phyloP scores from a whole-genome alignment of 1,139 yeast species.

The Scheffersomyces titani region DNA sequence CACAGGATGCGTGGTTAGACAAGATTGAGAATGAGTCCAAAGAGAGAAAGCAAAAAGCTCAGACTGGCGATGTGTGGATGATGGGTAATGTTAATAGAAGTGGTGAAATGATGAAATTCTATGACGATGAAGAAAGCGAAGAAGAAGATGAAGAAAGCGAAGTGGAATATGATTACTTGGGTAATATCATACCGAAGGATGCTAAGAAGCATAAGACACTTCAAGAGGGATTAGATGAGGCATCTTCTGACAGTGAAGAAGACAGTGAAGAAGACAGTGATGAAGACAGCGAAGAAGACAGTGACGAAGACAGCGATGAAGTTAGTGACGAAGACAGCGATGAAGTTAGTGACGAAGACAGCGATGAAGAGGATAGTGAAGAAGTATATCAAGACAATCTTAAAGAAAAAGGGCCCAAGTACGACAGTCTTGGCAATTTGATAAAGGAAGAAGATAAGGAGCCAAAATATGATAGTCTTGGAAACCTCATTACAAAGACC shows the following conservation, averaged over 20 bases:
- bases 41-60: constrained; percentile 57
- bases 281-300: background rate
- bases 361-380: background rate
- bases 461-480: constrained; percentile 3
- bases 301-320: constrained; percentile 3
- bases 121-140: constrained; percentile 7
- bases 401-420: background rate
- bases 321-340: background rate
- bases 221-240: background rate
- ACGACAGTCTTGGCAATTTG: background rate
- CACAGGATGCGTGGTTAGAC: constrained; percentile 76
- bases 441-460: constrained; percentile 2
- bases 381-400: background rate
- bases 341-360: background rate
- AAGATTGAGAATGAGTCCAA: constrained; percentile 67
- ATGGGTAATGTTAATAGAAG: constrained; percentile 72
- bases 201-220: background rate
- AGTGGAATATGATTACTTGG: constrained; percentile 13
- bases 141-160: constrained; percentile 5
- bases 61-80: constrained; percentile 70
- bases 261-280: background rate
- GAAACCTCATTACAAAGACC: constrained; percentile 1
- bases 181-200: constrained; percentile 10
- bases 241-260: background rate
- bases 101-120: constrained; percentile 1